Evolutionary conservation across 2,329 filamentous ascomycete species (phyloP).

Genomic region (Botrytis byssoidea): DNA sequence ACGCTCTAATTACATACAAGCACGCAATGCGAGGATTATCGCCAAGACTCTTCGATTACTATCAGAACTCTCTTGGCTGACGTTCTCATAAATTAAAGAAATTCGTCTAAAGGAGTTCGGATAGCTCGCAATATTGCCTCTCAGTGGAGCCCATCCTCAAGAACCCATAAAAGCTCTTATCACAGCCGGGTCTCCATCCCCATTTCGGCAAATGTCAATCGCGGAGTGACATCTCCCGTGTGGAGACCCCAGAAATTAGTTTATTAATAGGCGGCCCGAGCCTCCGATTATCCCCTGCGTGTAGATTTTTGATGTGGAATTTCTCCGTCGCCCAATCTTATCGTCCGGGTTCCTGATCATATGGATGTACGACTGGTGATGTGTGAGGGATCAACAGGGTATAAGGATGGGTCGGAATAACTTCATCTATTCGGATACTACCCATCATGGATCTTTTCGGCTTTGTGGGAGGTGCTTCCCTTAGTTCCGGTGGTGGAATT

Average conservation of each 20-base stretch:
- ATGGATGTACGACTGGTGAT: background rate
- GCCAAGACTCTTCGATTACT: background rate
- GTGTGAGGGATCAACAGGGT: background rate
- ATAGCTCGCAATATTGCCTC: background rate
- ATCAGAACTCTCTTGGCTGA: background rate
- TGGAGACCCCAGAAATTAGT: background rate
- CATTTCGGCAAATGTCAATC: background rate
- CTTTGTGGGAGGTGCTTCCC: background rate
- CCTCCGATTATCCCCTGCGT: constrained; percentile 6
- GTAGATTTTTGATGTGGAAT: background rate
- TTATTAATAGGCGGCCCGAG: constrained; percentile 10
- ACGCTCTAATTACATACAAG: background rate
- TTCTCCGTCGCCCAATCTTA: background rate
- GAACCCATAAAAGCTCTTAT: background rate
- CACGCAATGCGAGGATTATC: too few relatives aligned
- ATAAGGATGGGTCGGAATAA: background rate
- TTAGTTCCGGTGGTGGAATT: background rate
- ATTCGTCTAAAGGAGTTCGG: background rate
- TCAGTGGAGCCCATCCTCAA: background rate
- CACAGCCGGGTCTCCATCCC: background rate
- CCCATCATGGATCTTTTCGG: background rate
- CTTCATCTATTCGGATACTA: background rate
- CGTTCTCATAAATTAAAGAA: background rate
- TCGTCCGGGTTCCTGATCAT: background rate
- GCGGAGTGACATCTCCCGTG: background rate